Conservation (phyloP, 139 green algal species). For the Tetraselmis chui region DNA sequence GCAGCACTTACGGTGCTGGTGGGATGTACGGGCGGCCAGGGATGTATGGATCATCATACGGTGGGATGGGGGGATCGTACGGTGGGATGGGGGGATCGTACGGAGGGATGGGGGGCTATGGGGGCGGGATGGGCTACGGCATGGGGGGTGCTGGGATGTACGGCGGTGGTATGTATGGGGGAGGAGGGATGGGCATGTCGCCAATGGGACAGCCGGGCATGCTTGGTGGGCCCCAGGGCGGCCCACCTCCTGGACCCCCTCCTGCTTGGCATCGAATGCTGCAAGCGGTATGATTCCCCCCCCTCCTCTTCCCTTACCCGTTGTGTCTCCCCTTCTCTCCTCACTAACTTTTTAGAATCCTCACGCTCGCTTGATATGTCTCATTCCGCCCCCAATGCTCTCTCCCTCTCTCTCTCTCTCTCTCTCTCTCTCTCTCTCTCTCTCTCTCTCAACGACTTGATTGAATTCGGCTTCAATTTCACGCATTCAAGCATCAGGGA, state of each 20-base stretch:
- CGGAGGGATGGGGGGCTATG: slow-evolving; percentile 27
- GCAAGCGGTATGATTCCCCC: background rate
- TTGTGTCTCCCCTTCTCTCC: slow-evolving; percentile 6
- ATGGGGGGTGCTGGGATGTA: slow-evolving; percentile 31
- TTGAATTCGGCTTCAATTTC: no score
- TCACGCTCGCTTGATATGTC: no score
- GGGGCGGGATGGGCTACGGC: slow-evolving; percentile 15
- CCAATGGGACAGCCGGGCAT: slow-evolving; percentile 23
- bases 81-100: no score
- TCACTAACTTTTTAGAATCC: background rate
- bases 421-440: no score
- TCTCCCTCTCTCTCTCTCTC: no score
- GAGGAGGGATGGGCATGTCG: slow-evolving; percentile 14
- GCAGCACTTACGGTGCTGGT: slow-evolving; percentile 31
- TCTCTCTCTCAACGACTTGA: no score
- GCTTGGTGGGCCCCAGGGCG: slow-evolving; percentile 27
- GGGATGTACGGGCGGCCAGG: slow-evolving; percentile 6
- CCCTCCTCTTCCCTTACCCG: slow-evolving; percentile 4
- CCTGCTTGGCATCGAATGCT: slow-evolving; percentile 15
- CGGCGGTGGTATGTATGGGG: slow-evolving; percentile 10
- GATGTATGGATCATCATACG: slow-evolving; percentile 9
- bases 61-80: slow-evolving; percentile 17
- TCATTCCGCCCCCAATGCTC: no score
- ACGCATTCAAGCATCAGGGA: background rate
- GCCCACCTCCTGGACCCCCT: slow-evolving; percentile 31